These are phyloP conservation scores for Alternaria gaisen DNA, from an alignment of 2,329 filamentous ascomycete genomes.

Conservation along the genomic window DNA sequence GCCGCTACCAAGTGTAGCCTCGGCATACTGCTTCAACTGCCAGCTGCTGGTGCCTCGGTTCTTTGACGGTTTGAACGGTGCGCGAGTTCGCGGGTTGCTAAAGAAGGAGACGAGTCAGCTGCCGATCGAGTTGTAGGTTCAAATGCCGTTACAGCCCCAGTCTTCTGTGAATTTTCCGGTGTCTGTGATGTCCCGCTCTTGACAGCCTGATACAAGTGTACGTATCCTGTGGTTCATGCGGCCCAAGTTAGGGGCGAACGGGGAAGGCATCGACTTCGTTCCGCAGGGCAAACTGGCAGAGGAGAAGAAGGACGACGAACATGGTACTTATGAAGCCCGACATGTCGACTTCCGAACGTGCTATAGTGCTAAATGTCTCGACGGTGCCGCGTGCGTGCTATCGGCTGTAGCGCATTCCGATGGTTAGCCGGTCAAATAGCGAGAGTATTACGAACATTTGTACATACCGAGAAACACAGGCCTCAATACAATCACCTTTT, in stretches of 20 bases:
- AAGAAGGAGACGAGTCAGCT: conserved; percentile 47
- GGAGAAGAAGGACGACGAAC: conserved; percentile 61
- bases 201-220: background rate
- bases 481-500: background rate
- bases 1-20: conserved; percentile 93
- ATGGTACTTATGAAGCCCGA: conserved; percentile 83
- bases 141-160: background rate
- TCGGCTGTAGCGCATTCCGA: conserved; percentile 42
- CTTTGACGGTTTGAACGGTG: conserved; percentile 89
- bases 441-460: conserved; percentile 20
- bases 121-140: background rate
- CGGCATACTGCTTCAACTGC: conserved; percentile 96
- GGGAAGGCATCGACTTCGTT: background rate
- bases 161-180: background rate
- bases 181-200: background rate
- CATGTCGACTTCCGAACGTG: conserved; percentile 16
- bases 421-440: conserved; percentile 44
- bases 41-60: conserved; percentile 90
- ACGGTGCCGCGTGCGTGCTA: conserved; percentile 23
- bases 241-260: background rate
- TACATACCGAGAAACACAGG: background rate
- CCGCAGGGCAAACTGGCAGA: background rate
- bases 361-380: conserved; percentile 26
- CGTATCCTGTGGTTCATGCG: background rate
- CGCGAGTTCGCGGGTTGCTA: conserved; percentile 87